A percentile compares a stretch with the other conserved stretches of the same genome.
phyloP scores from a whole-genome alignment of 495 filamentous ascomycete species.

The Trichoderma virens region DNA sequence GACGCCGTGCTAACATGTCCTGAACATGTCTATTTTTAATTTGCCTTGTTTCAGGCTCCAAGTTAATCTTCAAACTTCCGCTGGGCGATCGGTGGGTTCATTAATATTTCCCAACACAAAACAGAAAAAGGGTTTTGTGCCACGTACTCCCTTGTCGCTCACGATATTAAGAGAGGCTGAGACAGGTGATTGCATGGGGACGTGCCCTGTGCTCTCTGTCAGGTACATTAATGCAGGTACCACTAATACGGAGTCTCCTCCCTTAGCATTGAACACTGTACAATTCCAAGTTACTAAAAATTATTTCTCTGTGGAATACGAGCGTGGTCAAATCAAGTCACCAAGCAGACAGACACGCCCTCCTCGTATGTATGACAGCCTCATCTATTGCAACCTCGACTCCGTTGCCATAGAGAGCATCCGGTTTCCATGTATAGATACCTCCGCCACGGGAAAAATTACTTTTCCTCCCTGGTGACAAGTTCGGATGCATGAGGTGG shows the following conservation, averaged over 20 bases:
- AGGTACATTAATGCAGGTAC: background rate
- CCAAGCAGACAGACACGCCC: too few relatives aligned
- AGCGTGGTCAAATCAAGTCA: too few relatives aligned
- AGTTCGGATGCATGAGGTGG: background rate
- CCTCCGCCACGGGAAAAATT: background rate
- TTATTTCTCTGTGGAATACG: too few relatives aligned
- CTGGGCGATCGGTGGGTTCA: conserved; percentile 4
- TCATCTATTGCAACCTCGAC: too few relatives aligned
- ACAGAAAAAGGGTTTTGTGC: background rate
- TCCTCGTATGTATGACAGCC: too few relatives aligned
- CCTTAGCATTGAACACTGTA: too few relatives aligned
- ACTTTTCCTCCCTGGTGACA: background rate
- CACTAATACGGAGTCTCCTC: background rate
- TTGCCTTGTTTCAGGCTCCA: conserved; percentile 1
- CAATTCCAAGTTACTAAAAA: too few relatives aligned
- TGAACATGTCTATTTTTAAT: conserved; percentile 6
- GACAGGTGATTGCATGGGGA: conserved; percentile 8
- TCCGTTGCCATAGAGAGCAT: too few relatives aligned
- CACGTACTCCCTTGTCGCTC: conserved; percentile 3
- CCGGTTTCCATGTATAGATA: background rate
- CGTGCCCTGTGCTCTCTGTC: too few relatives aligned
- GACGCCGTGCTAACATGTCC: background rate
- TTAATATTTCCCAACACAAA: background rate
- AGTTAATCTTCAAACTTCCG: background rate
- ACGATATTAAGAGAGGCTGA: conserved; percentile 5